phyloP scores from a whole-genome alignment of 805 yeast genomes.

The Blastobotrys robertii region DNA sequence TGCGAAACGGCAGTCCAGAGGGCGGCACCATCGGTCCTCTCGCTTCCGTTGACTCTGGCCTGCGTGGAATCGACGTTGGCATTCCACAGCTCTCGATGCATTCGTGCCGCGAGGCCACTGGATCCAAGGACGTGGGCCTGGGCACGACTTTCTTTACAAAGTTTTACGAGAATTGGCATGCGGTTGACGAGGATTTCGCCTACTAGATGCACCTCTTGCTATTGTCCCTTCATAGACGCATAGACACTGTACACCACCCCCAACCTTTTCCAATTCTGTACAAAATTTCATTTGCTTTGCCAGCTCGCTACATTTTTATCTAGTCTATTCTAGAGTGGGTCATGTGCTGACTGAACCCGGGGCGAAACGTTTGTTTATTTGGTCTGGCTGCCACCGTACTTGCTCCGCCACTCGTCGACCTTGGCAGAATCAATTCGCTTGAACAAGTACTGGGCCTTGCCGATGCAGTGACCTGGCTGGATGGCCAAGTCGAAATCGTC shows the following conservation, averaged over 20 bases:
- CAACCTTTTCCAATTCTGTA: too few relatives aligned
- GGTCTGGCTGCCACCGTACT: conserved; percentile 57
- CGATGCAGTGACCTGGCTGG: conserved; percentile 75
- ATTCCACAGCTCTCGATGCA: conserved; percentile 83
- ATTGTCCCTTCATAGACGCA: too few relatives aligned
- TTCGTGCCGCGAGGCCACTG: conserved; percentile 72
- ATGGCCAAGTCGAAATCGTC: conserved; percentile 63
- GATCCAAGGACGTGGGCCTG: conserved; percentile 66
- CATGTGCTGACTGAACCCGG: too few relatives aligned
- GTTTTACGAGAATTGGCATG: conserved; percentile 60
- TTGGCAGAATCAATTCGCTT: conserved; percentile 84
- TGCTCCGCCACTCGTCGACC: conserved; percentile 75
- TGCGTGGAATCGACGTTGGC: conserved; percentile 63
- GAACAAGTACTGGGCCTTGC: conserved; percentile 86
- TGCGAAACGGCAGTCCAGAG: conserved; percentile 73
- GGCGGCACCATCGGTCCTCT: conserved; percentile 86
- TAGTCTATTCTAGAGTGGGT: too few relatives aligned
- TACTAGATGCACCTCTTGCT: too few relatives aligned
- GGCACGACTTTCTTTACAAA: conserved; percentile 65
- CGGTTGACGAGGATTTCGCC: conserved; percentile 30
- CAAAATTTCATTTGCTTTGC: too few relatives aligned
- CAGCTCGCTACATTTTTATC: too few relatives aligned
- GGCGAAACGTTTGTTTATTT: too few relatives aligned
- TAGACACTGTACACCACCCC: too few relatives aligned
- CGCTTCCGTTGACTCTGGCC: conserved; percentile 30